Conservation (phyloP, 495 filamentous ascomycete genomes). For the Penicillium silybi region DNA sequence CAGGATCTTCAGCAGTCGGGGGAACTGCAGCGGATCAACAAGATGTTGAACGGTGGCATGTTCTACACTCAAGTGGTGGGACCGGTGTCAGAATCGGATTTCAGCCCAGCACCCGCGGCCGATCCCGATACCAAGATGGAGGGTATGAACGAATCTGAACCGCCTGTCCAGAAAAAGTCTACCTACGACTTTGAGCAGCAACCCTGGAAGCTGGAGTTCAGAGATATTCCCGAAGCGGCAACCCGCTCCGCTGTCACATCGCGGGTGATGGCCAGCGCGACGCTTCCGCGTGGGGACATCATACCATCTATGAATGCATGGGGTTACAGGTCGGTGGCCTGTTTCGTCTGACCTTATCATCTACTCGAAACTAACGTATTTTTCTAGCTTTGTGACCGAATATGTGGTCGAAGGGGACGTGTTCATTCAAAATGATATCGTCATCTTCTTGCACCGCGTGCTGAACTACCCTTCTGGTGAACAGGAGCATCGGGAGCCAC, state of each 20-base stretch:
- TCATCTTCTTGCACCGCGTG: constrained; percentile 45
- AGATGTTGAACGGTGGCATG: constrained; percentile 48
- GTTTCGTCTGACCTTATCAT: constrained; percentile 10
- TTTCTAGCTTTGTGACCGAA: constrained; percentile 44
- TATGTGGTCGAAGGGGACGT: constrained; percentile 47
- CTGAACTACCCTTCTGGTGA: constrained; percentile 33
- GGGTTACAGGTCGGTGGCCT: constrained; percentile 45
- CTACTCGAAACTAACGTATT: constrained; percentile 10
- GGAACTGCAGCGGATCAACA: constrained; percentile 42
- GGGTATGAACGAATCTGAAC: constrained; percentile 22
- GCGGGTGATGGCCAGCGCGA: constrained; percentile 43
- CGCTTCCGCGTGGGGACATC: constrained; percentile 43
- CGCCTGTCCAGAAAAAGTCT: not conserved
- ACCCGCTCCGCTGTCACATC: constrained; percentile 46
- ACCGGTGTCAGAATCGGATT: constrained; percentile 32
- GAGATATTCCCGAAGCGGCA: constrained; percentile 50
- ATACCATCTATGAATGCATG: constrained; percentile 46
- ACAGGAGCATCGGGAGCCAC: constrained; percentile 25
- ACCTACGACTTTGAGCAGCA: constrained; percentile 39
- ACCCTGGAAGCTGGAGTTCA: constrained; percentile 49
- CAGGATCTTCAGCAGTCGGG: constrained; percentile 40
- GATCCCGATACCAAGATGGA: constrained; percentile 32
- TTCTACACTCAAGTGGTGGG: constrained; percentile 51
- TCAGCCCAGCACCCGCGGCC: constrained; percentile 18
- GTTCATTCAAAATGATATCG: constrained; percentile 47